These are phyloP conservation scores for Ceratobasidium sp. DNA, from an alignment of 1,284 basidiomycete species.

Conservation along the genomic window DNA sequence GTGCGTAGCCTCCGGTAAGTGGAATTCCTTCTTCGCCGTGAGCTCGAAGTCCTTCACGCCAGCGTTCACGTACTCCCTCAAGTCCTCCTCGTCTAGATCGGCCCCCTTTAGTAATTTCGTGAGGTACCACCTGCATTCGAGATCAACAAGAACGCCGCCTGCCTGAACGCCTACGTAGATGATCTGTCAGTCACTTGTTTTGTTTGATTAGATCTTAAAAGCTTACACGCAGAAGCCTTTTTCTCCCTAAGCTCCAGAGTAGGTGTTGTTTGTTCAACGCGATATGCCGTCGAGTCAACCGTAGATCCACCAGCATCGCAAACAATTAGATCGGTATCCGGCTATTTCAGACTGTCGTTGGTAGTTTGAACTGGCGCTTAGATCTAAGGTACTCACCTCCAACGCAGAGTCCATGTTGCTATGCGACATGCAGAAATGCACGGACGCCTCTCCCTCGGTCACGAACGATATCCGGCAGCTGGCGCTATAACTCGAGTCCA, in stretches of 20 bases:
- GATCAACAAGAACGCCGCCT: conserved; percentile 26
- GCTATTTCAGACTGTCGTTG: not conserved
- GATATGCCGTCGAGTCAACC: conserved; percentile 8
- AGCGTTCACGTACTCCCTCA: not conserved
- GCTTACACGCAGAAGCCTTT: conserved; percentile 39
- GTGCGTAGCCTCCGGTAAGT: not conserved
- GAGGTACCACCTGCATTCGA: not conserved
- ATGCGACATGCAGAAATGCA: conserved; percentile 44
- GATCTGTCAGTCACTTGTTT: too few species aligned
- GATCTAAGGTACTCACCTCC: not conserved
- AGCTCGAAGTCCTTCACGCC: not conserved
- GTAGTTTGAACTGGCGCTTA: not conserved
- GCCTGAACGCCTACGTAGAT: conserved; percentile 19
- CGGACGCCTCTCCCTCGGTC: conserved; percentile 47
- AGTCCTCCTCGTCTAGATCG: not conserved
- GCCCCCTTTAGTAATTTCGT: not conserved
- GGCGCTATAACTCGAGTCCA: not conserved
- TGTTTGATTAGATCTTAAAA: too few species aligned
- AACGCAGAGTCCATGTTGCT: not conserved
- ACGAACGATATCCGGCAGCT: conserved; percentile 36
- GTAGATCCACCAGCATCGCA: conserved; percentile 26
- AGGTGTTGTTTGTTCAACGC: not conserved
- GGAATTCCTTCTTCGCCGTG: not conserved
- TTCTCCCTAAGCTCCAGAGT: conserved; percentile 34
- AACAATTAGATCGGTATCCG: not conserved